Evolutionary conservation across 2,329 filamentous ascomycete species (phyloP).

Genomic region (Penicillium italicum): DNA sequence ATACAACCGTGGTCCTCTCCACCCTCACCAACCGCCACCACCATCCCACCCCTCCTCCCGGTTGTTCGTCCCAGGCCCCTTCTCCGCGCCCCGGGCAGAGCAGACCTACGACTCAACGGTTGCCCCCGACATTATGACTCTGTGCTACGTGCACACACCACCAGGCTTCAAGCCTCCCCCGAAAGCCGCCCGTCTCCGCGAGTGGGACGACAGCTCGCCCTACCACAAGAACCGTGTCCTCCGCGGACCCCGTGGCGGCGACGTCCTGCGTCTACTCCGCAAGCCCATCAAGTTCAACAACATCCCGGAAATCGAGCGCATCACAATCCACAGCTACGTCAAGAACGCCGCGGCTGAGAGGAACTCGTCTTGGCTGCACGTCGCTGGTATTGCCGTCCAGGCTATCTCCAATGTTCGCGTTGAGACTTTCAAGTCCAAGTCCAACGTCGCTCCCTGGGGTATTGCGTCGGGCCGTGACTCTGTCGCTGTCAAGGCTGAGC

Average conservation of each 20-base stretch:
- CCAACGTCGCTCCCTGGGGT: conserved; percentile 71
- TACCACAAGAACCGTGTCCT: conserved; percentile 90
- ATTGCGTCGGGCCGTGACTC: conserved; percentile 68
- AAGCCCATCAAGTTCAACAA: conserved; percentile 72
- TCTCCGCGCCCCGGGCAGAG: conserved; percentile 78
- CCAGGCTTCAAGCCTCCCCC: conserved; percentile 64
- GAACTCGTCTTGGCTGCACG: conserved; percentile 72
- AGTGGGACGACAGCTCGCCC: conserved; percentile 86
- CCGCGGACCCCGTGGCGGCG: conserved; percentile 76
- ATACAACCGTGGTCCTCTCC: conserved; percentile 88
- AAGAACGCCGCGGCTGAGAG: conserved; percentile 61
- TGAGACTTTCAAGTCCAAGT: conserved; percentile 64
- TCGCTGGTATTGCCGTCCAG: conserved; percentile 79
- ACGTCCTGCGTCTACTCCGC: conserved; percentile 50
- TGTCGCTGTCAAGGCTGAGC: conserved; percentile 67
- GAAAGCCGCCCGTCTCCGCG: conserved; percentile 65
- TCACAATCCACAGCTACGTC: conserved; percentile 75
- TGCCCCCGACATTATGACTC: conserved; percentile 79
- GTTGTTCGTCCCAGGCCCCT: conserved; percentile 85
- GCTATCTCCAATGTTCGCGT: conserved; percentile 77
- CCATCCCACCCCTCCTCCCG: conserved; percentile 83
- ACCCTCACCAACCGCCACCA: conserved; percentile 86
- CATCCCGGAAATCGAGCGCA: conserved; percentile 73
- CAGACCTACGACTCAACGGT: conserved; percentile 88
- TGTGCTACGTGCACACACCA: conserved; percentile 81